A percentile compares a stretch with the other conserved stretches of the same genome.
Conservation (phyloP, 768 basidiomycete genomes). For the Scleroderma citrinum region DNA sequence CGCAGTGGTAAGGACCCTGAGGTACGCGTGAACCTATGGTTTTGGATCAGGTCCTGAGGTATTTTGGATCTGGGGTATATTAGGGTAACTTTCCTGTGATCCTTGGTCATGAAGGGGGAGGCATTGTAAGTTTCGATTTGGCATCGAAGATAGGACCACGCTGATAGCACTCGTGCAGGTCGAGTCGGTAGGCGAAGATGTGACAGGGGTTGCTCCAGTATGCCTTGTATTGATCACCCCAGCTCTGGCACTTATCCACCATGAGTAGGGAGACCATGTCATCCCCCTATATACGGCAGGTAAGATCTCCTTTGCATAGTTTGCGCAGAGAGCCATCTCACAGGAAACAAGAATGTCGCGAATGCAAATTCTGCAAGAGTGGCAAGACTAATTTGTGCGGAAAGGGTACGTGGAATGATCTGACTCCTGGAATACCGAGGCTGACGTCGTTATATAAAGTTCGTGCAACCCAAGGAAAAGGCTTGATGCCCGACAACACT, state of each 20-base stretch:
- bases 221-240: constrained; percentile 9
- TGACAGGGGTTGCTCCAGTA: constrained; percentile 66
- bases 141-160: background rate
- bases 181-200: constrained; percentile 95
- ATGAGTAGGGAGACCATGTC: constrained; percentile 81
- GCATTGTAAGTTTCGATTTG: constrained; percentile 52
- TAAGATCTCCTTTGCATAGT: constrained; percentile 23
- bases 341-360: constrained; percentile 63
- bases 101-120: constrained; percentile 93
- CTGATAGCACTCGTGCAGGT: constrained; percentile 47
- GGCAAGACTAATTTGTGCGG: constrained; percentile 99
- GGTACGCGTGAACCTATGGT: constrained; percentile 36
- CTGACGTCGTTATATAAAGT: constrained; percentile 39
- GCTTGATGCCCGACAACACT: constrained; percentile 89
- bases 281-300: constrained; percentile 95
- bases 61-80: background rate
- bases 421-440: background rate
- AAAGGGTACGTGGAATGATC: constrained; percentile 48
- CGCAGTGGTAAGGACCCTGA: constrained; percentile 95
- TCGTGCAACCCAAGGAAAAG: constrained; percentile 88
- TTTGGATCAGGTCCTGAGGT: background rate
- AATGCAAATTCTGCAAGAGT: constrained; percentile 99
- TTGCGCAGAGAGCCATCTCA: background rate
- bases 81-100: constrained; percentile 90
- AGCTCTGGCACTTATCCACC: background rate